Evolutionary conservation across 768 basidiomycete species (phyloP), one percentile per base, ranked within the genome.

Genomic region (Pleurotus citrinopileatus): DNA sequence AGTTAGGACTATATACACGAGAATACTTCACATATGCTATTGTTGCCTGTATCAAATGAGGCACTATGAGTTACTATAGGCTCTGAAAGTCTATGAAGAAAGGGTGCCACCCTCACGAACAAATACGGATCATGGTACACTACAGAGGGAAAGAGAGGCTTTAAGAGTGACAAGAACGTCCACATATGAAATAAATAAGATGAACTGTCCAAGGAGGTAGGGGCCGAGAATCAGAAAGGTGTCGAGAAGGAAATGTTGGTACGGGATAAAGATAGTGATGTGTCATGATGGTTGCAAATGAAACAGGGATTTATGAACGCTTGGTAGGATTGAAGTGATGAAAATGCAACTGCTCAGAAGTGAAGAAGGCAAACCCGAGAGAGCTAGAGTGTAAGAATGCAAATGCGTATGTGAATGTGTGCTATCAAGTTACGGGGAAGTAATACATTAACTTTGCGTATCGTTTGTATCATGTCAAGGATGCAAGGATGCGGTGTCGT

Each of bases 381-480:
- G 34, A 20, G 22, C 45, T 4, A 51, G 23, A 37, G 27, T 19
- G 27, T 4, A 34, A 37, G 19, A 36, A 37, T 20, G 48, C n/a
- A 22, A 51, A 51, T 34, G 32, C 32, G n/a, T 34, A 25, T 28
- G n/a, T 28, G 22, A n/a, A 28, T 28, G 28, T 19, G 28, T 47
- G 34, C 17, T 37, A 34, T 37, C 27, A 34, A 36, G 13, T 51
- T 36, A 37, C 37, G 34, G 5, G 43, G 29, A 37, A n/a, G 34
- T 51, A 37, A 19, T 51, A 51, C 48, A 51, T 9, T 51, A 51
- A n/a, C 48, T 36, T 34, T 51, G 48, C 19, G 34, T 20, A n/a
- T n/a, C n/a, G n/a, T 51, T 9, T 28, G 9, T 22, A 15, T 40
- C 10, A 40, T 47, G 22, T 15, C n/a, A 17, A 15, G 15, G 26